Evolutionary conservation across 805 yeast genomes (phyloP), one percentile per base, ranked within the genome.

Genomic region (Kregervanrija fluxuum): DNA sequence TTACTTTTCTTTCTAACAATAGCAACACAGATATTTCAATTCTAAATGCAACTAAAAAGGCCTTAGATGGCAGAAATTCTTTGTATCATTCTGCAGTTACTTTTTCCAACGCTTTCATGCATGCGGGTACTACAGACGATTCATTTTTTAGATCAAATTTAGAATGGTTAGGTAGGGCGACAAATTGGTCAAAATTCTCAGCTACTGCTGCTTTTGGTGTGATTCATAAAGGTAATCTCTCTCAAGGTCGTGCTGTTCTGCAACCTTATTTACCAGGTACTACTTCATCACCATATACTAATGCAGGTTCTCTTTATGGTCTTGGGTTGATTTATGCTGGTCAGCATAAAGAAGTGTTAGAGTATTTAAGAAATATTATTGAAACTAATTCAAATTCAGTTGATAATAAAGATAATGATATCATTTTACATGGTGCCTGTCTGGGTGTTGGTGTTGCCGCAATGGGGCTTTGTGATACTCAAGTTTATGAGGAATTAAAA

Each of bases 171-270:
- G 95, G 95, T 37, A 87, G 89, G 66, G 97, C 99, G n/a, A 82
- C 91, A 39, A 89, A 91, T 65, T 93, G 99, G 99, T 89, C 97
- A 5, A 93, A 91, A 61, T 93, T 93, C 64, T 81, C 96, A 0
- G 97, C 98, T 2, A 91, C 98, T 11, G 98, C 98, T 8, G 97
- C 98, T 11, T 70, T 93, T 49, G 99, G 99, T 61, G 98, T 91
- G 30, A 90, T 93, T 54, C 98, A 93, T 63, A 85, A 84, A 59
- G 98, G 99, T 43, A 91, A 91, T 64, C 73, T 93, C 46, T 77
- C 95, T 0, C 95, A 89, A 61, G 99, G 98, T 43, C 80, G 81
- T 60, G 77, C 82, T 51, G 79, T 91, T 41, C 75, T 93, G 61
- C 82, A 83, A 53, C 98, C 98, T 15, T 93, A 93, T 60, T 74